Base-by-base conservation (phyloP, 306 rosid species). In the Elaeagnus macrophylla region DNA sequence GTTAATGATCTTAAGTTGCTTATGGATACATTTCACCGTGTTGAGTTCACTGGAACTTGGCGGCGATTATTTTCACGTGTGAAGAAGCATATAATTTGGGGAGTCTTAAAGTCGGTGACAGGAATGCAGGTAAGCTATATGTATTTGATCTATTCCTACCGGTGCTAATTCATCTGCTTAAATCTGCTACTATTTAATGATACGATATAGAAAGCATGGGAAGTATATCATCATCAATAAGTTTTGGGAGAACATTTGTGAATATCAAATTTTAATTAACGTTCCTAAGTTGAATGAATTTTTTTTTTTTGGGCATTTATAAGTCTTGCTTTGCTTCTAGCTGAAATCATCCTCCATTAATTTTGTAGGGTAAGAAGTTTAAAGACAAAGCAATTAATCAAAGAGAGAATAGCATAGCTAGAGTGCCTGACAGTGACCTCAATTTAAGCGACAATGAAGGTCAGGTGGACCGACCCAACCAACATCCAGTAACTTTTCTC, bases 81-180 rank as follows among this genome's bases (percentile, higher is more conserved):
- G 54, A 93, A 87, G 81, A 93, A 93, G 71, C 99, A 93, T 74
- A 82, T 93, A 65, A 93, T 93, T 54, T 93, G 99, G 99, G 96
- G 99, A 68, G 99, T 93, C 80, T 68, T 93, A 45, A 93, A 93
- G 80, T 93, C 99, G 39, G 99, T 93, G 50, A 93, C 99, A 5
- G 99, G 99, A 77, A 87, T 87, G 99, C 99, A 93, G 96, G 99
- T 84, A 65, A 64, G 62, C 60, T 6, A 25, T 17, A 25, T 53
- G 40, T 25, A 25, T 25, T 25, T 25, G 32, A 25, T 25, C 32
- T 25, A 25, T 25, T 25, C 32, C 32, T 25, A 25, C 32, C 4
- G 4, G 32, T 25, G 32, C 32, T 25, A 25, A 25, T 25, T 25
- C 32, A 25, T 25, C 32, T 2, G 32, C 32, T 25, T 25, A 25